These are phyloP conservation scores for Cytospora paraplurivora DNA, from an alignment of 2,329 filamentous ascomycete species.

Conservation along the genomic window DNA sequence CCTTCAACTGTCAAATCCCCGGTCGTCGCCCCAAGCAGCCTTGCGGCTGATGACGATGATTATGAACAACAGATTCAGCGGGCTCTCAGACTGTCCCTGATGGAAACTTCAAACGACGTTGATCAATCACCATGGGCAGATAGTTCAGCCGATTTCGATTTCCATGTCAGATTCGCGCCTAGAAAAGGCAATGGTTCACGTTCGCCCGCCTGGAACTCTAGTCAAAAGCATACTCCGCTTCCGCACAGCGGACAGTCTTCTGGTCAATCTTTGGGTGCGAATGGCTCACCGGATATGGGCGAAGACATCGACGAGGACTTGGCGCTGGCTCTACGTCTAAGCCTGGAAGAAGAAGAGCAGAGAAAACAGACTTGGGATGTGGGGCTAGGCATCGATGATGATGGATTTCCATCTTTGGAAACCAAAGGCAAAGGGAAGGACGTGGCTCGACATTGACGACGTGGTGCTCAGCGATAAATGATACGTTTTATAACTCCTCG, in stretches of 20 bases:
- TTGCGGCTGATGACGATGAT: slow-evolving; percentile 47
- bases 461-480: neutral
- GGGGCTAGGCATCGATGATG: slow-evolving; percentile 31
- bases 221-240: slow-evolving; percentile 38
- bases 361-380: slow-evolving; percentile 33
- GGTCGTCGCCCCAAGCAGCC: slow-evolving; percentile 30
- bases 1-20: slow-evolving; percentile 32
- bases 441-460: slow-evolving; percentile 24
- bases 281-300: slow-evolving; percentile 29
- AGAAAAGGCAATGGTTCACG: slow-evolving; percentile 44
- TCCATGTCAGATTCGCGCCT: slow-evolving; percentile 52
- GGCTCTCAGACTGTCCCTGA: slow-evolving; percentile 62
- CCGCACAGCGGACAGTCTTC: slow-evolving; percentile 32
- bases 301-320: slow-evolving; percentile 55
- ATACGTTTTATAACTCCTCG: neutral
- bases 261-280: slow-evolving; percentile 21
- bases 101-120: slow-evolving; percentile 55
- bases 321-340: slow-evolving; percentile 61
- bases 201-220: slow-evolving; percentile 39
- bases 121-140: slow-evolving; percentile 49
- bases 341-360: slow-evolving; percentile 56
- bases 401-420: slow-evolving; percentile 39
- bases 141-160: slow-evolving; percentile 53
- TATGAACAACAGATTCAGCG: slow-evolving; percentile 65
- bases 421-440: slow-evolving; percentile 48